phyloP scores from a whole-genome alignment of 768 basidiomycete genomes.

The Heimioporus sp. region DNA sequence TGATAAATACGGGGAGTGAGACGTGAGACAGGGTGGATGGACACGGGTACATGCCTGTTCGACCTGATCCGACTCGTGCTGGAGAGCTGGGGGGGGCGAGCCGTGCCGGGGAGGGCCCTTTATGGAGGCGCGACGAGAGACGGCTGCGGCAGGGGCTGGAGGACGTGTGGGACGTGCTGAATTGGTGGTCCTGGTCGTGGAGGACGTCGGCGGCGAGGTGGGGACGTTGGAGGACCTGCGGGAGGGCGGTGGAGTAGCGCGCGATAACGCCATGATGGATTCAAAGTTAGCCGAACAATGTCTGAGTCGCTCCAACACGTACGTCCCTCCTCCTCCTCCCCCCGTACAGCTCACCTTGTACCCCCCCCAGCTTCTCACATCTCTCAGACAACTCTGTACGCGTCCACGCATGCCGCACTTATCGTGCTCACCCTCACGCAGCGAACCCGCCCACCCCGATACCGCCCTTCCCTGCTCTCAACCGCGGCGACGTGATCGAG shows the following conservation, averaged over 20 bases:
- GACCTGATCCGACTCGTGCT: constrained; percentile 77
- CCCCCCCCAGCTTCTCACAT: constrained; percentile 41
- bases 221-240: constrained; percentile 44
- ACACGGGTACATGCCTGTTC: constrained; percentile 56
- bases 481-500: constrained; percentile 66
- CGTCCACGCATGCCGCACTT: neutral
- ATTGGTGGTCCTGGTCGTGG: constrained; percentile 27
- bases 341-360: constrained; percentile 5
- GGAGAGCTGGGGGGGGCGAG: constrained; percentile 57
- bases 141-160: constrained; percentile 44
- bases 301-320: constrained; percentile 36
- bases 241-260: constrained; percentile 43
- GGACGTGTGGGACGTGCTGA: constrained; percentile 60
- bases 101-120: constrained; percentile 34
- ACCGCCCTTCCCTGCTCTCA: constrained; percentile 29
- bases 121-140: constrained; percentile 49
- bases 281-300: constrained; percentile 3
- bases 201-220: constrained; percentile 36
- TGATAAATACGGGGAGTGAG: constrained; percentile 26
- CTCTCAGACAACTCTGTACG: constrained; percentile 40
- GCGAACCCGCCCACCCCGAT: constrained; percentile 23
- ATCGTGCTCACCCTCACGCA: constrained; percentile 25
- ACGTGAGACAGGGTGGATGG: constrained; percentile 6
- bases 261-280: constrained; percentile 39
- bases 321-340: constrained; percentile 12